Evolutionary conservation across 495 filamentous ascomycete species (phyloP), one percentile per base, ranked within the genome.

Genomic region (Hypoxylon trugodes): DNA sequence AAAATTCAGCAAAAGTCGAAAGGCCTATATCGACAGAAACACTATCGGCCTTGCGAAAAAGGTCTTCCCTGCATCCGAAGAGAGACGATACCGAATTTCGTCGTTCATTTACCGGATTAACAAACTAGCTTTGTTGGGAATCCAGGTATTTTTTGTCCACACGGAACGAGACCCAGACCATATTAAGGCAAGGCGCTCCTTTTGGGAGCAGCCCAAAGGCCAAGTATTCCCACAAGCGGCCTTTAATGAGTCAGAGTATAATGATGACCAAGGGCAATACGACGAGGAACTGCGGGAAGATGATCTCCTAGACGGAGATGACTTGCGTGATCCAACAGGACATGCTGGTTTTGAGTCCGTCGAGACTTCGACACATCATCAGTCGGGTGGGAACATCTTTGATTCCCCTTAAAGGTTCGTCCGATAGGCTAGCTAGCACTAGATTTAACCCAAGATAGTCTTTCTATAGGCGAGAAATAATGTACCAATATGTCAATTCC

Each of bases 1-100:
- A 9, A 24, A 57, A 13, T 66, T 52, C 15, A 61, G 40, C 15
- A 0, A 6, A 0, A 52, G 16, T 12, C 30, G 33, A 24, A 22
- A 37, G 8, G 57, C 51, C 25, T 48, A 40, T 2, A 25, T 66
- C 0, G 19, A 57, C 25, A 45, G 24, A 5, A 57, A 56, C 8
- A 10, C 2, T 3, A 1, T 51, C 4, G 56, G 51, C 1, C 0
- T 56, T 5, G 19, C 30, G 0, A 47, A 13, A 0, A 42, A 30
- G 30, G 28, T 6, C 32, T 57, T 41, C n/a, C 63, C 45, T n/a
- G 33, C 21, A n/a, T 57, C 63, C 0, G 43, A 50, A 4, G 51
- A 56, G 4, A 50, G 63, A 7, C 45, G 57, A 16, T 47, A 26
- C 2, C 57, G 56, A 9, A 16, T 36, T 9, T 30, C 32, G 1